These are phyloP conservation scores for Paramecium sonneborni DNA, from an alignment of 73 alveolate species.

Conservation along the genomic window DNA sequence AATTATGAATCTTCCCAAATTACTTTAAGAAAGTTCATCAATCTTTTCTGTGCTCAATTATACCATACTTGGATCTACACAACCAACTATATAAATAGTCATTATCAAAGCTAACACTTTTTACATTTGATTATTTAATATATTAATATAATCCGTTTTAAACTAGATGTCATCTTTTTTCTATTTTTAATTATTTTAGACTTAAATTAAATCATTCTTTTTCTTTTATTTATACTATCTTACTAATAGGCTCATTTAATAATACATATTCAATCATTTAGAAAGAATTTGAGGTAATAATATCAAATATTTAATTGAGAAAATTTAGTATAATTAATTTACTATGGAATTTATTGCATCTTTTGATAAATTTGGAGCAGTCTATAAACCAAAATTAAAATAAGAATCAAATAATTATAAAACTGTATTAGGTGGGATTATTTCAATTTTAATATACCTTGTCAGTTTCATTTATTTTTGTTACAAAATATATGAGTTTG, in stretches of 20 bases:
- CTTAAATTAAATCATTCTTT: too few species aligned
- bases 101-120: neutral
- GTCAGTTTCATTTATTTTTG: neutral
- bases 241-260: too few species aligned
- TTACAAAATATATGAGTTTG: neutral
- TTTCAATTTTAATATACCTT: neutral
- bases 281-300: too few species aligned
- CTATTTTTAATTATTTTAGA: too few species aligned
- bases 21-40: conserved; percentile 7
- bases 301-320: too few species aligned
- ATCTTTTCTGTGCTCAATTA: conserved; percentile 6
- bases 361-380: conserved; percentile 15
- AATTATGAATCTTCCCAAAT: conserved; percentile 33
- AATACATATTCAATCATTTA: too few species aligned
- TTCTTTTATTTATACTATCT: too few species aligned
- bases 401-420: neutral
- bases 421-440: neutral
- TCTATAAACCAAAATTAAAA: neutral
- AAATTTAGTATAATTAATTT: too few species aligned
- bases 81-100: neutral
- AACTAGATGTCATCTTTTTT: neutral
- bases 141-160: neutral
- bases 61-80: conserved; percentile 2
- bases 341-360: conserved; percentile 7
- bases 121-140: neutral